Conservation (phyloP, 805 yeast species). For the Lipomyces sp. region DNA sequence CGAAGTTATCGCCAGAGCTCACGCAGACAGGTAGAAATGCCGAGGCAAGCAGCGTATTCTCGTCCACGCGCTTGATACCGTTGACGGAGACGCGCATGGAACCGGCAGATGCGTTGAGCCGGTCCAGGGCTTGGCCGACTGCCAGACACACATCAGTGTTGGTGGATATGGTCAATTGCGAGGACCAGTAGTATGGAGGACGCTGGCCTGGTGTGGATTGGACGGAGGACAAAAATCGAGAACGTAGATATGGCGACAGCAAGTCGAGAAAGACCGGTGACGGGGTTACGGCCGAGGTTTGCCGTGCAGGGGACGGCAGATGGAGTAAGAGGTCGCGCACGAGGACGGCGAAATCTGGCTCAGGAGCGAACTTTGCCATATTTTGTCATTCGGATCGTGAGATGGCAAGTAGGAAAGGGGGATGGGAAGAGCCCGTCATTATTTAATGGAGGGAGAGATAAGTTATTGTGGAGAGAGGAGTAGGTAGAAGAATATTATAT, state of each 20-base stretch:
- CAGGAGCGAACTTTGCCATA: slow-evolving; percentile 7
- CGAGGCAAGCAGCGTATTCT: background rate
- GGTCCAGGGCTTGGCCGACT: slow-evolving; percentile 4
- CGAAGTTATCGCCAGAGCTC: background rate
- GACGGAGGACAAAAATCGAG: slow-evolving; percentile 11
- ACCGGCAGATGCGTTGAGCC: background rate
- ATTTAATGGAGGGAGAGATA: no score
- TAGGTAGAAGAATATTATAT: background rate
- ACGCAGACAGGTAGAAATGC: background rate
- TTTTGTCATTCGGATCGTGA: background rate
- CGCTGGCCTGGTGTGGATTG: background rate
- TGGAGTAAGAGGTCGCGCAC: slow-evolving; percentile 5
- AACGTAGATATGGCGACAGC: slow-evolving; percentile 17
- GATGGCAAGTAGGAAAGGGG: background rate
- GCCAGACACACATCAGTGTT: background rate
- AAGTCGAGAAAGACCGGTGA: slow-evolving; percentile 11
- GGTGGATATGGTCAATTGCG: slow-evolving; percentile 2
- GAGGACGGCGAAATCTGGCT: slow-evolving; percentile 15
- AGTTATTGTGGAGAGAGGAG: background rate
- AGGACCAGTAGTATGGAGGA: slow-evolving; percentile 11
- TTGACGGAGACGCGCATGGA: slow-evolving; percentile 1
- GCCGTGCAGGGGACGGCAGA: slow-evolving; percentile 1
- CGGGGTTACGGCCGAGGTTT: background rate
- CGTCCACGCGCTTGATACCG: slow-evolving; percentile 15
- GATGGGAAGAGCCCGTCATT: background rate